Evolutionary conservation across 306 rosid genomes (phyloP).

Genomic region (Trifolium fragiferum): DNA sequence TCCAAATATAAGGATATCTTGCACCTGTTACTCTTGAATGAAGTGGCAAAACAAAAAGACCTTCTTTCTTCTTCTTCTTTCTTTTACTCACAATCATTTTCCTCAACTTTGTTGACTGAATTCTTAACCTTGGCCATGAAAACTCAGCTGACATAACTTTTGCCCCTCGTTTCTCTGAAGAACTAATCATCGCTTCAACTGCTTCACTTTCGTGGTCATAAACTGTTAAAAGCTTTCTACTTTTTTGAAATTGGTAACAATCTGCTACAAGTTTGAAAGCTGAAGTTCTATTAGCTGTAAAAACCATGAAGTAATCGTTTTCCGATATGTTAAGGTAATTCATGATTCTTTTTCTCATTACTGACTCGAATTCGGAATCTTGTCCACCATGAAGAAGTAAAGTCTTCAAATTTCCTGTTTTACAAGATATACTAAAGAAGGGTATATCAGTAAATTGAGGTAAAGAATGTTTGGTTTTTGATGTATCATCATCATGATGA

Average conservation of each 20-base stretch:
- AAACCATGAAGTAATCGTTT: constrained; percentile 81
- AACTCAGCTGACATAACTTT: constrained; percentile 71
- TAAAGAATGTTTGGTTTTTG: constrained; percentile 38
- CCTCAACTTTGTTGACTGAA: constrained; percentile 67
- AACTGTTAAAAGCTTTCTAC: constrained; percentile 74
- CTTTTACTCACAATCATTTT: constrained; percentile 66
- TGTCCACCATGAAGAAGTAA: constrained; percentile 70
- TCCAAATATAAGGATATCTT: constrained; percentile 88
- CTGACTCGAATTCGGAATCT: constrained; percentile 71
- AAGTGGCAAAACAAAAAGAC: constrained; percentile 84
- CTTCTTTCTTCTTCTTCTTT: constrained; percentile 66
- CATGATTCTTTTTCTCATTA: constrained; percentile 76
- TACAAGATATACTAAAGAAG: constrained; percentile 69
- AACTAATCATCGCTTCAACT: constrained; percentile 64
- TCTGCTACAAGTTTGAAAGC: constrained; percentile 88
- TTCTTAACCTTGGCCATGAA: constrained; percentile 92
- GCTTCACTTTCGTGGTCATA: constrained; percentile 93
- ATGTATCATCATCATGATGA: constrained; percentile 15
- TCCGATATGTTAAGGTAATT: constrained; percentile 68
- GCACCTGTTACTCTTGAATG: constrained; percentile 90
- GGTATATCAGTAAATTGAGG: constrained; percentile 56
- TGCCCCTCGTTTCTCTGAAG: constrained; percentile 81
- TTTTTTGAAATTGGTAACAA: constrained; percentile 68
- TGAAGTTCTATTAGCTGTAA: constrained; percentile 89
- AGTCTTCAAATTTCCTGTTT: constrained; percentile 71